Evolutionary conservation across 164 flowering plant species (phyloP).

Genomic region (Vitis rotundifolia): DNA sequence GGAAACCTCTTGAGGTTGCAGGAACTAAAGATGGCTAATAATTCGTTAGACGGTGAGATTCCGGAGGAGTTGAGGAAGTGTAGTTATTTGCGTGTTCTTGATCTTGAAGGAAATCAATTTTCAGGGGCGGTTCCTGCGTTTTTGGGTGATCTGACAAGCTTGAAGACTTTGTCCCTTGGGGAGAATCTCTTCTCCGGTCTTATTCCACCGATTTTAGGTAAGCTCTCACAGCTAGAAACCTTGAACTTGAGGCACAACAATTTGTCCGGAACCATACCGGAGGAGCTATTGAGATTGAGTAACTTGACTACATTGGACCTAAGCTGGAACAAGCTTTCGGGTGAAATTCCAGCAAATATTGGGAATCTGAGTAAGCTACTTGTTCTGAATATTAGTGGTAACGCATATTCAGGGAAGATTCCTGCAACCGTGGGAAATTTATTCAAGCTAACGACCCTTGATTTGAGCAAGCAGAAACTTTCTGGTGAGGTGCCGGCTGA

Average conservation of each 20-base stretch:
- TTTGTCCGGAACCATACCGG: slow-evolving; percentile 38
- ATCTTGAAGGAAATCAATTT: slow-evolving; percentile 45
- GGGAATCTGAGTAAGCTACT: slow-evolving; percentile 36
- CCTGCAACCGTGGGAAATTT: slow-evolving; percentile 52
- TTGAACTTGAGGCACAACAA: slow-evolving; percentile 37
- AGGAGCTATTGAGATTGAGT: slow-evolving; percentile 33
- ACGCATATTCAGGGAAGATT: slow-evolving; percentile 44
- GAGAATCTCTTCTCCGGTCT: slow-evolving; percentile 44
- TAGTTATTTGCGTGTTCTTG: slow-evolving; percentile 31
- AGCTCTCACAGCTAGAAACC: slow-evolving; percentile 27
- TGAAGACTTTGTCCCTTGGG: slow-evolving; percentile 37
- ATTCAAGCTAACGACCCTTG: slow-evolving; percentile 41
- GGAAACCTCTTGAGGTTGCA: slow-evolving; percentile 46
- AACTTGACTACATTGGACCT: slow-evolving; percentile 49
- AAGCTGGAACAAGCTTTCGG: slow-evolving; percentile 45
- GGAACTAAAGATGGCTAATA: slow-evolving; percentile 65
- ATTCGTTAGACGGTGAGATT: slow-evolving; percentile 38
- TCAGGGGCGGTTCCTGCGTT: slow-evolving; percentile 41
- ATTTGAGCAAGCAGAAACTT: slow-evolving; percentile 55
- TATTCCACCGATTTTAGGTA: slow-evolving; percentile 33
- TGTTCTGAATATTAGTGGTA: slow-evolving; percentile 51
- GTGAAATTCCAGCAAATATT: slow-evolving; percentile 34
- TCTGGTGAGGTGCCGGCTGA: slow-evolving; percentile 56
- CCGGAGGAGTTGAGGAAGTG: slow-evolving; percentile 47
- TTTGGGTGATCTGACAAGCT: slow-evolving; percentile 33